Conservation (phyloP, 768 basidiomycete genomes). For the Leccinum uliginosum region DNA sequence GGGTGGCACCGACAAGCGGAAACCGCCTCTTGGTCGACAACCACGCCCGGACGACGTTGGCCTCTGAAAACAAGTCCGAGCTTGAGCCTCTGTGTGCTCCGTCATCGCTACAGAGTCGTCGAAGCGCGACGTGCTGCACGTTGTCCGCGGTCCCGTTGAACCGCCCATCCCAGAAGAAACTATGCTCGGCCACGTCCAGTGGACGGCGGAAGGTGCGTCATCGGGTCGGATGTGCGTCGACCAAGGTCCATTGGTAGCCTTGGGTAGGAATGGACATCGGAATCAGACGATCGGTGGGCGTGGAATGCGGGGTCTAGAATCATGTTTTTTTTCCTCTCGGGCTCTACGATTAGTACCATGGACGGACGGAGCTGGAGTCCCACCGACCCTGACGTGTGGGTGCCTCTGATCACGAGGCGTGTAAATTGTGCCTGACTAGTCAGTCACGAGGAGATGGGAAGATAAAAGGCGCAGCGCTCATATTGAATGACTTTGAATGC, state of each 20-base stretch:
- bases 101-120: slow-evolving; percentile 20
- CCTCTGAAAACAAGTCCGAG: slow-evolving; percentile 23
- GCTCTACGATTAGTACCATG: too few species aligned
- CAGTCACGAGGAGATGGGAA: too few species aligned
- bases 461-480: neutral
- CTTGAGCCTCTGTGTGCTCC: slow-evolving; percentile 3
- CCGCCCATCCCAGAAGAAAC: slow-evolving; percentile 39
- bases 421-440: too few species aligned
- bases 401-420: too few species aligned
- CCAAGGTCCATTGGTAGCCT: slow-evolving; percentile 11
- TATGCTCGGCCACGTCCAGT: slow-evolving; percentile 37
- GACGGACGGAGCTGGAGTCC: too few species aligned
- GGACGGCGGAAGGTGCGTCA: slow-evolving; percentile 31
- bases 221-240: neutral
- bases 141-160: slow-evolving; percentile 44
- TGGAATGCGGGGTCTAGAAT: neutral
- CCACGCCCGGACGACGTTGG: slow-evolving; percentile 44
- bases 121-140: slow-evolving; percentile 28
- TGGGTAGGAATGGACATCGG: neutral
- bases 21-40: slow-evolving; percentile 41
- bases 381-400: too few species aligned
- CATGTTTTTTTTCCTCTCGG: too few species aligned
- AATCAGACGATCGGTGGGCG: neutral
- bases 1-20: slow-evolving; percentile 44
- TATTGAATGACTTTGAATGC: neutral